Evolutionary conservation across 2,329 filamentous ascomycete genomes (phyloP), one percentile per base, ranked within the genome.

Genomic region (Arthroderma uncinatum): DNA sequence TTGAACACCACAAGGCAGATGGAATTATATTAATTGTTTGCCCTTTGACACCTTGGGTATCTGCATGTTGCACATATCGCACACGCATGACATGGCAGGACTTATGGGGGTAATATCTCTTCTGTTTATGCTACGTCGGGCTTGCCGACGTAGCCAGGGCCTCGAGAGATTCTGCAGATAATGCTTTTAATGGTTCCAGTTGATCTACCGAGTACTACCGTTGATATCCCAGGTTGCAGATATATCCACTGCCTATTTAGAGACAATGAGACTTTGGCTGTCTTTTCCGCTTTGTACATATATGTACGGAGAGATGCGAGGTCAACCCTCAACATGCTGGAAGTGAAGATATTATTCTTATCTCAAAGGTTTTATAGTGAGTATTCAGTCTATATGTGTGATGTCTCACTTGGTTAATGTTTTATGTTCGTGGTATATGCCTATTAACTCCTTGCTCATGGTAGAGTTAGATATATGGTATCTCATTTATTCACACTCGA

Each of bases 41-140:
- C 40, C 25, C 21, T 16, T 19, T 33, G 12, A 4, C 9, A 23
- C 21, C 40, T 14, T 33, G 47, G 25, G 28, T 50, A n/a, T 50
- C 47, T 50, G 25, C 25, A 33, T 33, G 47, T 50, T 50, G 47
- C 47, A 50, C n/a, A 30, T 50, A 48, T 48, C n/a, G 33, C 12
- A 34, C 47, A 30, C 19, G 25, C 47, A 50, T 33, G 47, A 50
- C 25, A 50, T 28, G 21, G 39, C 16, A 42, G 23, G 28, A n/a
- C 14, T 9, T 33, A 25, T 50, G 5, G 10, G 25, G 33, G 47
- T 50, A 25, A 14, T 4, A 36, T 36, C 12, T n/a, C n/a, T 25
- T 14, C 14, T 14, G 10, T 47, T 47, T 14, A 47, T 23, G 12
- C 40, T 28, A 47, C 40, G 25, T 10, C 10, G 5, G 5, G 19